Evolutionary conservation across 768 basidiomycete species (phyloP).

Genomic region (Auricularia heimuer): DNA sequence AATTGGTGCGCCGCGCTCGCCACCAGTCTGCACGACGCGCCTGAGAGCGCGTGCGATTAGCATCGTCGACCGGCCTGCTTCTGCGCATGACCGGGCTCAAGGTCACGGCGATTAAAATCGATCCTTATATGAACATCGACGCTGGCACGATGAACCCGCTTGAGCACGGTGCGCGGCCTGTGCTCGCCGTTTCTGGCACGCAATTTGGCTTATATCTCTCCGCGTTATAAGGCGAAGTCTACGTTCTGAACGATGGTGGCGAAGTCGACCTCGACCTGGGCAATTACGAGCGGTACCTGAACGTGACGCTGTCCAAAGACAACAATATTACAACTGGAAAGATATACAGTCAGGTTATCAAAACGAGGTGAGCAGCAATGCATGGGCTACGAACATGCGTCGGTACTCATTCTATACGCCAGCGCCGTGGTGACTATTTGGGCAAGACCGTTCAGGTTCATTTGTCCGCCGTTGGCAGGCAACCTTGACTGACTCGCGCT

Average conservation of each 20-base stretch:
- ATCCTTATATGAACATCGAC: slow-evolving; percentile 99
- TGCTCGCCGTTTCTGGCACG: neutral
- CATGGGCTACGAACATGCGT: slow-evolving; percentile 1
- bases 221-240: slow-evolving; percentile 69
- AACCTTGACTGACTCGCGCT: neutral
- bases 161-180: slow-evolving; percentile 70
- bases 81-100: slow-evolving; percentile 92
- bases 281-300: slow-evolving; percentile 96
- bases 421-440: slow-evolving; percentile 56
- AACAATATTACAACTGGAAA: slow-evolving; percentile 99
- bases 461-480: neutral
- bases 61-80: slow-evolving; percentile 91
- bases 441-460: slow-evolving; percentile 93
- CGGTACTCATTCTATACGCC: slow-evolving; percentile 3
- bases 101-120: slow-evolving; percentile 98
- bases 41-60: slow-evolving; percentile 36
- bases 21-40: neutral
- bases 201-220: neutral
- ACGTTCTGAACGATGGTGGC: slow-evolving; percentile 95
- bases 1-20: slow-evolving; percentile 53
- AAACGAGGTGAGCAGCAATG: slow-evolving; percentile 66
- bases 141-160: slow-evolving; percentile 98
- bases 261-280: slow-evolving; percentile 97
- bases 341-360: slow-evolving; percentile 94
- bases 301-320: slow-evolving; percentile 86